Conservation (phyloP, 305 asterid species). For the Fraxinus paxiana region DNA sequence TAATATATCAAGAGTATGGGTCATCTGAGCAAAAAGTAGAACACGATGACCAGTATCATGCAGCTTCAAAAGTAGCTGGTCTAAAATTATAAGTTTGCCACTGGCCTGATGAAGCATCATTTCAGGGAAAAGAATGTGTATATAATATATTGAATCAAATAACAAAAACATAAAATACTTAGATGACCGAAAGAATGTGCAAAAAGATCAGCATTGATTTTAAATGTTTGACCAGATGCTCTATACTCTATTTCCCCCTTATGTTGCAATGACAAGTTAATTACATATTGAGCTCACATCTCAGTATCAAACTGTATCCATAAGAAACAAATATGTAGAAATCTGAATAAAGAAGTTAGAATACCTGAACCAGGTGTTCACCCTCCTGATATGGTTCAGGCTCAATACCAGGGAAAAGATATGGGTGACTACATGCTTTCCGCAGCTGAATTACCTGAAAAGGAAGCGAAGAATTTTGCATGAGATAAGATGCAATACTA, state of each 20-base stretch:
- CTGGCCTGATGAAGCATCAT: constrained; percentile 58
- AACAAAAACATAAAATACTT: constrained; percentile 4
- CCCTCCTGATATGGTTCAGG: constrained; percentile 98
- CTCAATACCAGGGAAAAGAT: constrained; percentile 94
- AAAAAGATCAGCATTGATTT: constrained; percentile 1
- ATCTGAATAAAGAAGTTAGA: constrained; percentile 14
- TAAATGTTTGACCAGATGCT: constrained; percentile 10
- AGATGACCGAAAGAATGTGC: constrained; percentile 12
- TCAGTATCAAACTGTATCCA: constrained; percentile 13
- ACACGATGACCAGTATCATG: constrained; percentile 68
- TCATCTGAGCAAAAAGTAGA: constrained; percentile 91
- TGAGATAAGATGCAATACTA: constrained; percentile 23
- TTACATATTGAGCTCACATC: not conserved
- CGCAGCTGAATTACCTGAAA: constrained; percentile 89
- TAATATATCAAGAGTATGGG: constrained; percentile 83
- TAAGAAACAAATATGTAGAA: not conserved
- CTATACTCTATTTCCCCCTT: not conserved
- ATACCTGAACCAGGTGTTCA: constrained; percentile 93
- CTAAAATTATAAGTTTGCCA: constrained; percentile 77
- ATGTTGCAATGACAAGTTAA: constrained; percentile 2
- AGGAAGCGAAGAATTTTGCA: constrained; percentile 19
- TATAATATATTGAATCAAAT: constrained; percentile 16
- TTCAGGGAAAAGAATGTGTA: constrained; percentile 9
- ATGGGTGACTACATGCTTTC: constrained; percentile 96
- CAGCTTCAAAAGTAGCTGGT: constrained; percentile 72